phyloP scores from a whole-genome alignment of 306 rosid genomes.

The Cucurbita ficifolia region DNA sequence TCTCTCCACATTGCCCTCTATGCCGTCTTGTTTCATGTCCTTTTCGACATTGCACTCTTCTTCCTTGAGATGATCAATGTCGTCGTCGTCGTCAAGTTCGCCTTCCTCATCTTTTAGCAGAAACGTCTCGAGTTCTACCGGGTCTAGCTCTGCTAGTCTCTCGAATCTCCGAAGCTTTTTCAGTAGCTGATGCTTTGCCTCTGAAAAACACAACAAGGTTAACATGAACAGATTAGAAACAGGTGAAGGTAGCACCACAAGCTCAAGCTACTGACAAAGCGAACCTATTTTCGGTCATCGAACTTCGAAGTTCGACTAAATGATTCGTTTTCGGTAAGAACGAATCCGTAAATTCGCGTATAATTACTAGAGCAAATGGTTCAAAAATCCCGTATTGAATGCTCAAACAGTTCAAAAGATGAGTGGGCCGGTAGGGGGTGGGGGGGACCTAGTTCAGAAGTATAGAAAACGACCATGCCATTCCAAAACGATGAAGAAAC shows the following conservation, averaged over 20 bases:
- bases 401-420: too few species aligned
- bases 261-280: background rate
- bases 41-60: conserved; percentile 14
- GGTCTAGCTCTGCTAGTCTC: conserved; percentile 71
- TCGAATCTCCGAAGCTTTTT: conserved; percentile 75
- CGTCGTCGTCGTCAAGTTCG: conserved; percentile 5
- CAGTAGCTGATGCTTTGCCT: conserved; percentile 59
- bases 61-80: conserved; percentile 1
- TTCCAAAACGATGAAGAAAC: background rate
- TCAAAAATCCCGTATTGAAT: too few species aligned
- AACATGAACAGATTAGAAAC: background rate
- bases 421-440: background rate
- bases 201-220: conserved; percentile 22
- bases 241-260: background rate
- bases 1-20: conserved; percentile 21
- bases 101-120: conserved; percentile 37
- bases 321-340: background rate
- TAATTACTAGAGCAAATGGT: background rate
- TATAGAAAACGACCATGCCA: background rate
- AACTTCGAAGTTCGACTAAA: background rate
- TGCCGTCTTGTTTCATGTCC: background rate
- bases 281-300: background rate
- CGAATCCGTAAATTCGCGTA: too few species aligned
- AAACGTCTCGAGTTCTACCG: conserved; percentile 60
- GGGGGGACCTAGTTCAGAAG: background rate